These are phyloP conservation scores for Leccinum rimulosum DNA, from an alignment of 768 basidiomycete species.

Conservation along the genomic window DNA sequence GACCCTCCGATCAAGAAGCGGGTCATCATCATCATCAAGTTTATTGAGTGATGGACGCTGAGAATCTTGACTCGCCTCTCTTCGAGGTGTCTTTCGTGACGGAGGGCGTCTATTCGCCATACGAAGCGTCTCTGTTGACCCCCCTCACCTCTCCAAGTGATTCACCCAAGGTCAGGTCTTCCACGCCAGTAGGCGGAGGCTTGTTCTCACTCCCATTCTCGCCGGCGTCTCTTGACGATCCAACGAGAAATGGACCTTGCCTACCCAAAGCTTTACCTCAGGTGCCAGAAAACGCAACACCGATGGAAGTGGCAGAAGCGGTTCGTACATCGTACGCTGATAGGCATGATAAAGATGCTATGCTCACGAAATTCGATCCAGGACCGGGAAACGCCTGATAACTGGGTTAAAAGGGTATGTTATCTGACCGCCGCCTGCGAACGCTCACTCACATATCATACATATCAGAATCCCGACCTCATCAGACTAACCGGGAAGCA, in stretches of 20 bases:
- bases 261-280: constrained; percentile 22
- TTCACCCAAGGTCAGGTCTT: constrained; percentile 1
- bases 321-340: constrained; percentile 8
- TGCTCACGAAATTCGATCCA: constrained; percentile 2
- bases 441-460: not conserved
- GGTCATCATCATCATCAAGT: not conserved
- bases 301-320: constrained; percentile 20
- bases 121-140: constrained; percentile 9
- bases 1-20: not conserved
- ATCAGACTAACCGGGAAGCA: constrained; percentile 57
- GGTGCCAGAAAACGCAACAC: constrained; percentile 24
- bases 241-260: constrained; percentile 22
- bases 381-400: constrained; percentile 40
- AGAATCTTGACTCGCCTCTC: constrained; percentile 1
- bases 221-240: constrained; percentile 16
- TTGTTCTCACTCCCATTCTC: constrained; percentile 17
- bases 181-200: not conserved
- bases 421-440: not conserved
- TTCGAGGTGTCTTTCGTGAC: constrained; percentile 2
- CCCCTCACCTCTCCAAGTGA: constrained; percentile 7
- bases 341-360: not conserved
- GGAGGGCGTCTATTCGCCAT: constrained; percentile 6
- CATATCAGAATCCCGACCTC: constrained; percentile 33
- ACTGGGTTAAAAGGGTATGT: constrained; percentile 38
- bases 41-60: constrained; percentile 1